Conservation (phyloP, 495 filamentous ascomycete genomes). For the Choiromyces venosus region DNA sequence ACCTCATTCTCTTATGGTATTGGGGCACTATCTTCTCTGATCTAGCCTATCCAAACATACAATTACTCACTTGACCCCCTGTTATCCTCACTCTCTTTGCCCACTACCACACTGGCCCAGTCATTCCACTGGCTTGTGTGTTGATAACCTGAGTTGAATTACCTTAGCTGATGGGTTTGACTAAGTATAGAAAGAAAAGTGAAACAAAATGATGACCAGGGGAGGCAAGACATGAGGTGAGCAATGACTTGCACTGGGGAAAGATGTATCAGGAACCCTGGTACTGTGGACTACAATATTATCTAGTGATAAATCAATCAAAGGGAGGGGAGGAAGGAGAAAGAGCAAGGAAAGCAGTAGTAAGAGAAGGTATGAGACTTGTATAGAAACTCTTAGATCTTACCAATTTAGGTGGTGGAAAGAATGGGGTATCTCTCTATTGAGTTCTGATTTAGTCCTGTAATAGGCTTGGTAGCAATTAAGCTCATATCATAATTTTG, state of each 20-base stretch:
- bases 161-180: neutral
- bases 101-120: too few species aligned
- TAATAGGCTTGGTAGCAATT: neutral
- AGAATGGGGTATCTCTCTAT: neutral
- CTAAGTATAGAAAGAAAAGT: neutral
- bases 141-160: too few species aligned
- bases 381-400: neutral
- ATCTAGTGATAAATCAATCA: neutral
- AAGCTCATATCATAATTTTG: neutral
- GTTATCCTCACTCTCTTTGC: too few species aligned
- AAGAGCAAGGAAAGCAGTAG: too few species aligned
- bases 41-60: too few species aligned
- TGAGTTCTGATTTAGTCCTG: neutral
- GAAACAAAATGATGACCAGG: neutral
- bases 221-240: neutral
- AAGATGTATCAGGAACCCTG: neutral
- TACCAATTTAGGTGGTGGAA: neutral
- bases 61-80: too few species aligned
- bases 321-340: neutral
- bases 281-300: neutral
- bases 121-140: too few species aligned
- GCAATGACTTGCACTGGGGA: neutral
- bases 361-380: too few species aligned
- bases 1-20: too few species aligned
- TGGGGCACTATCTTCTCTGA: too few species aligned